Evolutionary conservation across 1,139 yeast genomes (phyloP).

Genomic region (Diutina neorugosa): DNA sequence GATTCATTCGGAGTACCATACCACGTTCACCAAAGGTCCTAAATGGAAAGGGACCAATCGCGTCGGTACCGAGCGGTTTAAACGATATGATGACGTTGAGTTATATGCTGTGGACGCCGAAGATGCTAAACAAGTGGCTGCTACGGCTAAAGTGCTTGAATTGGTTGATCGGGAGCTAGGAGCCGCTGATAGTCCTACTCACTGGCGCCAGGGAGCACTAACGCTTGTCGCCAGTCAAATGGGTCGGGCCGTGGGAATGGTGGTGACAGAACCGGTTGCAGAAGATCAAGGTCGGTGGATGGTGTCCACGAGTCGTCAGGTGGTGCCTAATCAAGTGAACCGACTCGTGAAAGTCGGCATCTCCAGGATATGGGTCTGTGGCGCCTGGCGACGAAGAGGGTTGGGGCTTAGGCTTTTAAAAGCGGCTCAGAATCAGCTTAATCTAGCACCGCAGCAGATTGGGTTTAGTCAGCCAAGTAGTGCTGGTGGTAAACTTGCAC

Average conservation of each 20-base stretch:
- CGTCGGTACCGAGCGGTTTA: neutral
- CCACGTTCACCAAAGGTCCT: neutral
- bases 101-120: neutral
- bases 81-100: neutral
- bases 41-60: neutral
- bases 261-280: neutral
- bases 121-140: neutral
- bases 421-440: neutral
- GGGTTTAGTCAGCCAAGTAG: neutral
- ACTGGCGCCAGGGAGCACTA: neutral
- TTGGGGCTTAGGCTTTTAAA: neutral
- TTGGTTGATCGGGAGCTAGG: neutral
- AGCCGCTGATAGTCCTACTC: neutral
- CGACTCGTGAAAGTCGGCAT: neutral
- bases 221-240: neutral
- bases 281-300: neutral
- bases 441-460: neutral
- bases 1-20: neutral
- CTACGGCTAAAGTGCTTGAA: neutral
- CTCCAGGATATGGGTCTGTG: neutral
- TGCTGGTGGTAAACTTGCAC: neutral
- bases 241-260: neutral
- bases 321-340: conserved; percentile 1
- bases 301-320: neutral
- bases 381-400: neutral